phyloP scores from a whole-genome alignment of 495 filamentous ascomycete genomes.

The Tetracladium setigerum region DNA sequence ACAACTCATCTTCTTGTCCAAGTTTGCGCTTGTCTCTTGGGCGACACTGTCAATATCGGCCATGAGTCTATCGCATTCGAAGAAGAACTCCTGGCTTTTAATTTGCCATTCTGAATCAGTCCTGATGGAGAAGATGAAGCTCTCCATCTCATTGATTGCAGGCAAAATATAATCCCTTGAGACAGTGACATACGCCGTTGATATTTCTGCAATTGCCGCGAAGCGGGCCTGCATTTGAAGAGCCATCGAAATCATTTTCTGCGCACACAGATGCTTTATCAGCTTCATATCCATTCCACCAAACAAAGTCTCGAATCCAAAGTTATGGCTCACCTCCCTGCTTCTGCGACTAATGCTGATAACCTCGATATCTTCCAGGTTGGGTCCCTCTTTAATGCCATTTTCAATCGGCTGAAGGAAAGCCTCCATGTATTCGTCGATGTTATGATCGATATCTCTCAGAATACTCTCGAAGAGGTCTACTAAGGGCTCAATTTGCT shows the following conservation, averaged over 20 bases:
- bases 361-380: neutral
- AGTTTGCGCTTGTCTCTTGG: too few relatives aligned
- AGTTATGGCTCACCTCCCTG: constrained; percentile 1
- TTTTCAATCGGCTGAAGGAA: neutral
- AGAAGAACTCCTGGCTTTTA: too few relatives aligned
- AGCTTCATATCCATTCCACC: too few relatives aligned
- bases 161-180: neutral
- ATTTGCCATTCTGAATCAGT: too few relatives aligned
- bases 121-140: too few relatives aligned
- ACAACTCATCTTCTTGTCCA: too few relatives aligned
- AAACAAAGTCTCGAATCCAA: too few relatives aligned
- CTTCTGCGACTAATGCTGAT: neutral
- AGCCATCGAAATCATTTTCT: neutral
- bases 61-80: too few relatives aligned
- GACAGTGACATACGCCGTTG: neutral
- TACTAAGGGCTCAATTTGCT: neutral
- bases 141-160: constrained; percentile 1
- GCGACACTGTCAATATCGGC: too few relatives aligned
- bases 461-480: constrained; percentile 1
- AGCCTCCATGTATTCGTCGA: neutral
- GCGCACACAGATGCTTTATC: too few relatives aligned
- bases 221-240: neutral
- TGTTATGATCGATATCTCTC: neutral
- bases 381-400: neutral
- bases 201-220: neutral